Conservation (phyloP, 2,329 filamentous ascomycete species). For the Coleophoma crateriformis region DNA sequence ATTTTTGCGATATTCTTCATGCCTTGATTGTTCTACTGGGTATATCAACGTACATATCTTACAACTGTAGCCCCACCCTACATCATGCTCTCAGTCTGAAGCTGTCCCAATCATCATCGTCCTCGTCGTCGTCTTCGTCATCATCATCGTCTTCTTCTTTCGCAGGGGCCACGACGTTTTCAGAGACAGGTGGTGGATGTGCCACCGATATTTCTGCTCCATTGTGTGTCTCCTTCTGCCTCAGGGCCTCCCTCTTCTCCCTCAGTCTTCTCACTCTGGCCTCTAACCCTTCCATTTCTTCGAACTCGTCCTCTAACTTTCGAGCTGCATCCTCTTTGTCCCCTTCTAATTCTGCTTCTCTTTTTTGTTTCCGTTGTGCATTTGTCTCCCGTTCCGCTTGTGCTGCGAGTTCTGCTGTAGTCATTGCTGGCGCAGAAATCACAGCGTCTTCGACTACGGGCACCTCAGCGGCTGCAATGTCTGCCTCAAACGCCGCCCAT, state of each 20-base stretch:
- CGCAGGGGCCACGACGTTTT: conserved; percentile 28
- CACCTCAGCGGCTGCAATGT: conserved; percentile 52
- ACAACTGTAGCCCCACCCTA: too few species aligned
- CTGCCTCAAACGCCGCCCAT: conserved; percentile 83
- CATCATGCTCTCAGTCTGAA: conserved; percentile 30
- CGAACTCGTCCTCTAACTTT: conserved; percentile 71
- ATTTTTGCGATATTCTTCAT: too few species aligned
- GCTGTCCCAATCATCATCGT: conserved; percentile 52
- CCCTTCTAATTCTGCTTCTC: conserved; percentile 52
- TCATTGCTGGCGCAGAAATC: conserved; percentile 65
- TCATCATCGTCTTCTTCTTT: conserved; percentile 41
- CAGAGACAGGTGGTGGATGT: not conserved
- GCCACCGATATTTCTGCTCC: too few species aligned
- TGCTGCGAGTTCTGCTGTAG: conserved; percentile 55
- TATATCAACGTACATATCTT: too few species aligned
- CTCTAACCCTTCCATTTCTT: conserved; percentile 77
- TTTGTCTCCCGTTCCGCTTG: conserved; percentile 45
- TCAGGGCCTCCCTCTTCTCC: conserved; percentile 64
- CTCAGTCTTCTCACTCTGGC: conserved; percentile 63
- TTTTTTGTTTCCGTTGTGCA: conserved; percentile 37
- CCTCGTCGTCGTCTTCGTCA: conserved; percentile 36
- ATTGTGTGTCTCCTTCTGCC: conserved; percentile 29
- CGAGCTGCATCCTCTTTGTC: conserved; percentile 72
- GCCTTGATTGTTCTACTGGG: too few species aligned
- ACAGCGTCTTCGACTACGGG: conserved; percentile 40